These are phyloP conservation scores for Hericium rajendrae DNA, from an alignment of 768 basidiomycete genomes.

Conservation along the genomic window DNA sequence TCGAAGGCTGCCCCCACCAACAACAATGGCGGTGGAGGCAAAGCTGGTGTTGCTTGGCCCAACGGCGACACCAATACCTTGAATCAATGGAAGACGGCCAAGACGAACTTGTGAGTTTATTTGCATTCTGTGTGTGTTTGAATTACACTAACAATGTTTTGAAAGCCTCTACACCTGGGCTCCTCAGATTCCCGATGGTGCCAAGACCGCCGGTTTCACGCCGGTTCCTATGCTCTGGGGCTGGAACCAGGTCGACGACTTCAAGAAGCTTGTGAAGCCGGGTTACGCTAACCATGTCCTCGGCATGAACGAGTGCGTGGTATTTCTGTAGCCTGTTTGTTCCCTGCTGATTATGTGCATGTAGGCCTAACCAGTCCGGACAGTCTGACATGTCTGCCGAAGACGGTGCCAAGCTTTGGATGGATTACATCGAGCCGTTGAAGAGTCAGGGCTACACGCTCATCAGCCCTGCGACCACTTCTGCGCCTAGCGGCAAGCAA, in stretches of 20 bases:
- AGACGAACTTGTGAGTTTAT: slow-evolving; percentile 30
- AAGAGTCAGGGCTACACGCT: slow-evolving; percentile 44
- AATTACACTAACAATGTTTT: background rate
- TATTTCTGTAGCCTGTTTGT: slow-evolving; percentile 17
- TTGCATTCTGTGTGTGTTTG: background rate
- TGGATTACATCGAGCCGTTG: slow-evolving; percentile 50
- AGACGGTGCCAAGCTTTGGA: slow-evolving; percentile 47
- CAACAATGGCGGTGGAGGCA: slow-evolving; percentile 17
- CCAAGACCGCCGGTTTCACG: slow-evolving; percentile 37
- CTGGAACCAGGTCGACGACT: slow-evolving; percentile 35
- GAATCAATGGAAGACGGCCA: slow-evolving; percentile 36
- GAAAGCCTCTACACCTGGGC: slow-evolving; percentile 60
- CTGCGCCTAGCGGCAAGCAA: slow-evolving; percentile 39
- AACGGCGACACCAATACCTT: slow-evolving; percentile 39
- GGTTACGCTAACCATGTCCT: slow-evolving; percentile 45
- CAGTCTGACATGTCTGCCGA: slow-evolving; percentile 54
- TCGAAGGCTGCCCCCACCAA: background rate
- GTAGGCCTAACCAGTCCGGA: slow-evolving; percentile 55
- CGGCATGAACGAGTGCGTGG: slow-evolving; percentile 67
- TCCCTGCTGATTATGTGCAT: slow-evolving; percentile 1
- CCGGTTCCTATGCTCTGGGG: slow-evolving; percentile 70
- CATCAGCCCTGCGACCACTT: slow-evolving; percentile 60
- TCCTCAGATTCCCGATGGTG: slow-evolving; percentile 33
- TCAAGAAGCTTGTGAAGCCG: slow-evolving; percentile 33
- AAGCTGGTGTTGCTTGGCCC: slow-evolving; percentile 63